phyloP scores from a whole-genome alignment of 2,329 filamentous ascomycete genomes.

The Fusarium brevicatenulatum region DNA sequence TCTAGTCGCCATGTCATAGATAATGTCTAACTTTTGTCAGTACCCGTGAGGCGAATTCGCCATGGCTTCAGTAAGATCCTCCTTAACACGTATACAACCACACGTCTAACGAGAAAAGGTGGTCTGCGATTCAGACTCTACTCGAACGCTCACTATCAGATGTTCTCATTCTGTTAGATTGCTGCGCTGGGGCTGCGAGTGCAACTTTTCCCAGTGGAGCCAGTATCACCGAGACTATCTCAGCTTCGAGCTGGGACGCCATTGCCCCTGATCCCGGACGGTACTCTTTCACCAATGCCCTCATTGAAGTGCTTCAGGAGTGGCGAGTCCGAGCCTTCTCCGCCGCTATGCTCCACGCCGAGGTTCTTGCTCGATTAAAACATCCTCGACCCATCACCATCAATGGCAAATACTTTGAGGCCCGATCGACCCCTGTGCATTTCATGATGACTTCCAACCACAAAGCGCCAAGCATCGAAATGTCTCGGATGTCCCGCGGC shows the following conservation, averaged over 20 bases:
- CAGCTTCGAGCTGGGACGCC: slow-evolving; percentile 70
- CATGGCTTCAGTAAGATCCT: slow-evolving; percentile 63
- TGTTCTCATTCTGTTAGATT: slow-evolving; percentile 67
- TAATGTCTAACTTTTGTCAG: slow-evolving; percentile 44
- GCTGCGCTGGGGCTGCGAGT: slow-evolving; percentile 68
- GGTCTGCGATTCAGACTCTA: slow-evolving; percentile 69
- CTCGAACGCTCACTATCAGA: slow-evolving; percentile 67
- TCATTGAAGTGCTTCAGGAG: slow-evolving; percentile 68
- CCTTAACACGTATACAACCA: neutral
- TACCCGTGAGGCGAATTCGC: slow-evolving; percentile 61
- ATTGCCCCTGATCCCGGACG: slow-evolving; percentile 68
- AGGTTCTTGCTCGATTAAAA: slow-evolving; percentile 68
- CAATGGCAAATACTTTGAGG: slow-evolving; percentile 67
- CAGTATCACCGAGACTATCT: slow-evolving; percentile 71
- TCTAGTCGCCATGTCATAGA: neutral
- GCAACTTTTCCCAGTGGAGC: slow-evolving; percentile 67
- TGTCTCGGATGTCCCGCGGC: slow-evolving; percentile 52
- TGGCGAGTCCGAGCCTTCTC: slow-evolving; percentile 66
- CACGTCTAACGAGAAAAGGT: slow-evolving; percentile 48
- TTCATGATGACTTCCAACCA: slow-evolving; percentile 73
- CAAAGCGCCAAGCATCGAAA: slow-evolving; percentile 66
- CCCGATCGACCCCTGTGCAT: slow-evolving; percentile 67
- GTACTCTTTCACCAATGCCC: slow-evolving; percentile 68
- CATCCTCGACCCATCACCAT: slow-evolving; percentile 67
- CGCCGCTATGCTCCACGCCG: slow-evolving; percentile 69